Evolutionary conservation across 345 rosid genomes (phyloP), one percentile per base, ranked within the genome.

Genomic region (Lagerstroemia speciosa): DNA sequence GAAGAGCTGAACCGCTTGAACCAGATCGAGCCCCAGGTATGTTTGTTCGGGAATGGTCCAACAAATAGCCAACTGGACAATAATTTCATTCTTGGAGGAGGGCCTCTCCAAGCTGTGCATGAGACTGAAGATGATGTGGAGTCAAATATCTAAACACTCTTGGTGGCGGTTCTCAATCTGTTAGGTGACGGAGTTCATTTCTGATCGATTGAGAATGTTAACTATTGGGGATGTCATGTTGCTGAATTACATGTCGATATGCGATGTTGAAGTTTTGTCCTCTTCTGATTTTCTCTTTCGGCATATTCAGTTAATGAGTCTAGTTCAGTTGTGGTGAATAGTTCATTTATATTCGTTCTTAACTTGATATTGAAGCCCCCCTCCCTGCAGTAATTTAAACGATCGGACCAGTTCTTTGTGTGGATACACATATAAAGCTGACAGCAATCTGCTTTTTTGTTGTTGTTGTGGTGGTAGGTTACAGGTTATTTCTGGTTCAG

Each of bases 1-100:
- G 77, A 78, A 0, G 86, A 85, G 71, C 81, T 79, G 85, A 76
- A 79, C 31, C 68, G 71, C 31, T 67, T 83, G 79, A 85, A 78
- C 66, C 83, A 74, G 73, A 85, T 79, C 34, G 85, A 83, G 53
- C 85, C 85, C 0, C 87, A 81, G 85, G 85, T 85, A 66, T 83
- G 87, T 69, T 73, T 85, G 69, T 81, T 79, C 30, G 87, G 87
- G 66, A 78, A 78, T 15, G 80, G 82, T 45, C 80, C 79, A 37
- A 71, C 74, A 24, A 76, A 70, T 55, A 78, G 70, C 67, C 76
- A 74, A 33, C 77, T 78, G 36, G 83, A 78, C 29, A 79, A 70
- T 52, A 76, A 75, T 66, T 74, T 77, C 75, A 67, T 72, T 60
- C 73, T 81, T 29, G 89, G 83, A 38, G 77, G 82, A 34, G 81